Evolutionary conservation across 129 eudicot genomes (phyloP), one percentile per base, ranked within the genome.

Genomic region (Flaveria linearis): DNA sequence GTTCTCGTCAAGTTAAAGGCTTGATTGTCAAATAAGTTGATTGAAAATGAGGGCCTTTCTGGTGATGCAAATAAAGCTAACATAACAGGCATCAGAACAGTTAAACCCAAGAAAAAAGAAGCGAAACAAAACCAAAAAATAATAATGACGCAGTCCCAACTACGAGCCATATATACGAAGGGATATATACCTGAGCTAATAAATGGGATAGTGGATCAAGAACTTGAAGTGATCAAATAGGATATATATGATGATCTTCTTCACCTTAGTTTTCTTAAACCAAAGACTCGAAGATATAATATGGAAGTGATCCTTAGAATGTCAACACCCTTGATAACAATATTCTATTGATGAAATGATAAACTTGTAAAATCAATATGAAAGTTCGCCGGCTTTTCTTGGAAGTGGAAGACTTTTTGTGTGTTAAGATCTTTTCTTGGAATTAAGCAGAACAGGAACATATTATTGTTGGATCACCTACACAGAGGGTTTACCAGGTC

Each of bases 1-100:
- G 41, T 0, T 53, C 52, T 69, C 13, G 76, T 49, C 51, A 78
- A 17, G 72, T 71, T 78, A 1, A 78, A 13, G 45, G 76, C 49
- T 46, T 78, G 71, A 46, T 78, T 33, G 61, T 78, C 72, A 5
- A 78, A 78, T 13, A 78, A 49, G 62, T 78, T 42, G 17, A 78
- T 51, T 22, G 78, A 71, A 78, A 71, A 47, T 0, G 56, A 61
- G 33, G 82, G 82, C 10, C 72, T 36, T 0, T 57, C 62, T 28
- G 66, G 72, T 9, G 77, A 49, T 30, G 16, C 42, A 25, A 45
- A 78, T 62, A 78, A 46, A 49, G 3, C 28, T 71, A 71, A 0
- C 42, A 78, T 0, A 30, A 62, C 55, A 8, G 74, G 49, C 71
- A 78, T 58, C 64, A 78, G 49, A 61, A 71, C 46, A 9, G 20